Percentiles rank a stretch among this genome's conserved stretches.
These are phyloP conservation scores for Fusarium nygamai DNA, from an alignment of 2,329 filamentous ascomycete genomes.

Conservation along the genomic window DNA sequence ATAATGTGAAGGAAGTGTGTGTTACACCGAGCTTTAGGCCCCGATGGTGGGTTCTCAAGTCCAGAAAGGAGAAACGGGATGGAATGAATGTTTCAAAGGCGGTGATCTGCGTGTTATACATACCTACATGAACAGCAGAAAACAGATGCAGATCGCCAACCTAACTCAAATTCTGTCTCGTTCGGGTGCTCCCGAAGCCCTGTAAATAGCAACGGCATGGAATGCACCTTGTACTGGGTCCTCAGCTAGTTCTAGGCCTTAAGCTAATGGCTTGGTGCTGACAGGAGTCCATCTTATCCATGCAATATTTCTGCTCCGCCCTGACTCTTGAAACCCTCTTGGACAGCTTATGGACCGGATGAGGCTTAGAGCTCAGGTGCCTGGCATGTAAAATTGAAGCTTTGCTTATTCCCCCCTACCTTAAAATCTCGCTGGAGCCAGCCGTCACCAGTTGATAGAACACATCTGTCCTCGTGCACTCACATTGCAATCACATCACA, in stretches of 20 bases:
- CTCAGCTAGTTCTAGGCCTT: constrained; percentile 28
- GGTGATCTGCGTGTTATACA: not conserved
- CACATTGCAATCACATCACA: not conserved
- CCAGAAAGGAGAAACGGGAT: not conserved
- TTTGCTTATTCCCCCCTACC: not conserved
- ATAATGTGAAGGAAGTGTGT: not conserved
- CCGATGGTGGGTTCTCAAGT: not conserved
- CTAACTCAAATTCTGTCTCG: not conserved
- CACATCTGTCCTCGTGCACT: not conserved
- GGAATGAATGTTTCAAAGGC: constrained; percentile 5
- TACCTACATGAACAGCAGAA: not conserved
- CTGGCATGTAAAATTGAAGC: constrained; percentile 20
- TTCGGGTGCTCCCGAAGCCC: constrained; percentile 29
- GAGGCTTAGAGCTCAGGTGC: constrained; percentile 18
- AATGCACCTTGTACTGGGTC: not conserved
- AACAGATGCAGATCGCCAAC: not conserved
- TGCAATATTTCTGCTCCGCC: constrained; percentile 25
- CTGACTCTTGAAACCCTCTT: constrained; percentile 11
- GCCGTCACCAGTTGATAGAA: not conserved
- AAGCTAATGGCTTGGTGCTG: constrained; percentile 19
- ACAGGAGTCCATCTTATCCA: constrained; percentile 21
- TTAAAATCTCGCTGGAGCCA: constrained; percentile 1
- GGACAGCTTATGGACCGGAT: constrained; percentile 13
- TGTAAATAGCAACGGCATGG: not conserved
- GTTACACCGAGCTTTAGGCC: not conserved